These are phyloP conservation scores for Podaxis sp. DNA, from an alignment of 768 basidiomycete species.

Conservation along the genomic window DNA sequence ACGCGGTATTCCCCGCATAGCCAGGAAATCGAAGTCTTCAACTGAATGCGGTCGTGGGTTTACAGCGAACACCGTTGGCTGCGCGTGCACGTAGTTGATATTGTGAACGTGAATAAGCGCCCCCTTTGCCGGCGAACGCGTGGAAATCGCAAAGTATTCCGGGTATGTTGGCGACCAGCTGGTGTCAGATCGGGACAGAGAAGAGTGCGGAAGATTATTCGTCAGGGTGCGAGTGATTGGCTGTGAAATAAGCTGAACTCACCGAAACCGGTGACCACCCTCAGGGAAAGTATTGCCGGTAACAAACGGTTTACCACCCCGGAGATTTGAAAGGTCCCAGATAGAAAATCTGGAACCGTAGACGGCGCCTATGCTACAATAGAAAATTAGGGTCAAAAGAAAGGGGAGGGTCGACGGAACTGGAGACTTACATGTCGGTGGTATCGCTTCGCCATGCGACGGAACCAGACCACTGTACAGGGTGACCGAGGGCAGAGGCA, in stretches of 20 bases:
- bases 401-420: constrained; percentile 7
- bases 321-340: constrained; percentile 73
- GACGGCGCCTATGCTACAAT: constrained; percentile 65
- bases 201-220: not conserved
- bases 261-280: constrained; percentile 71
- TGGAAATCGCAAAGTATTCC: constrained; percentile 76
- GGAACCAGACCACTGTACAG: constrained; percentile 50
- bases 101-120: constrained; percentile 73
- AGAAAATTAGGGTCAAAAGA: not conserved
- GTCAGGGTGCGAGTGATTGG: constrained; percentile 9
- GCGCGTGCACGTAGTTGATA: constrained; percentile 57
- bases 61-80: constrained; percentile 58
- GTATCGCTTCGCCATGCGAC: constrained; percentile 72
- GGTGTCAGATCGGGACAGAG: constrained; percentile 1
- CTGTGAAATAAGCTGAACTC: constrained; percentile 17
- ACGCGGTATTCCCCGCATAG: constrained; percentile 54
- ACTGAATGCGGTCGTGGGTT: constrained; percentile 63
- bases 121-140: constrained; percentile 54
- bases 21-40: constrained; percentile 77
- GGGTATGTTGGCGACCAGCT: constrained; percentile 81
- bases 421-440: constrained; percentile 59
- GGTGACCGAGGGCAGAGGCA: constrained; percentile 44
- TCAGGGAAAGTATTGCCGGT: constrained; percentile 64
- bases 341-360: constrained; percentile 71
- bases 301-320: constrained; percentile 71